Percentiles rank a stretch among this genome's conserved stretches.
These are phyloP conservation scores for Daldinia childiae DNA, from an alignment of 495 filamentous ascomycete species.

Conservation along the genomic window DNA sequence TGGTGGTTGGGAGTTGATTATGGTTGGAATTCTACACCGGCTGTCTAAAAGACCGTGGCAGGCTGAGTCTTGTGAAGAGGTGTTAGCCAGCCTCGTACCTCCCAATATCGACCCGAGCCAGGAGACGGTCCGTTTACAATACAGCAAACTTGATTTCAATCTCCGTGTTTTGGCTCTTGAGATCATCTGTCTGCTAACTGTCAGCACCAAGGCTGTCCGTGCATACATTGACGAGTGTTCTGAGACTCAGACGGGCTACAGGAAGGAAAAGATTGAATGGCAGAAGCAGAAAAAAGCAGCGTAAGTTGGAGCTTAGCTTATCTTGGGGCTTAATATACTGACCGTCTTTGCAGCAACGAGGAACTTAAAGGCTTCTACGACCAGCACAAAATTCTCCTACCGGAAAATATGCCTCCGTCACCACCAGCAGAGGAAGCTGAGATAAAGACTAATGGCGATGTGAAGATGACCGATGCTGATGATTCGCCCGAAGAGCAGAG, in stretches of 20 bases:
- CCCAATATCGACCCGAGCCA: conserved; percentile 74
- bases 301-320: conserved; percentile 65
- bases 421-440: conserved; percentile 60
- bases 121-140: conserved; percentile 76
- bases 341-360: conserved; percentile 67
- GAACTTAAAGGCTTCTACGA: conserved; percentile 84
- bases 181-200: conserved; percentile 85
- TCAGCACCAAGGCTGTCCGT: conserved; percentile 83
- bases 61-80: conserved; percentile 76
- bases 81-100: conserved; percentile 82
- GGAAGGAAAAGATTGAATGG: conserved; percentile 94
- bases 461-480: conserved; percentile 72
- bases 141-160: conserved; percentile 81
- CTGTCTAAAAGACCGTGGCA: conserved; percentile 78
- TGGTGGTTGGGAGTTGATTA: conserved; percentile 90
- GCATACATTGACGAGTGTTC: conserved; percentile 90
- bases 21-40: conserved; percentile 86
- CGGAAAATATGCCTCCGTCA: conserved; percentile 76
- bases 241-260: conserved; percentile 88
- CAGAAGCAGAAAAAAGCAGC: conserved; percentile 82
- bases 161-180: conserved; percentile 81
- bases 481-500: conserved; percentile 67
- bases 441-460: conserved; percentile 60
- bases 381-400: conserved; percentile 84
- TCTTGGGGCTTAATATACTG: conserved; percentile 23